Base-by-base conservation (phyloP, 148 eudicot species). In the Silene conica region DNA sequence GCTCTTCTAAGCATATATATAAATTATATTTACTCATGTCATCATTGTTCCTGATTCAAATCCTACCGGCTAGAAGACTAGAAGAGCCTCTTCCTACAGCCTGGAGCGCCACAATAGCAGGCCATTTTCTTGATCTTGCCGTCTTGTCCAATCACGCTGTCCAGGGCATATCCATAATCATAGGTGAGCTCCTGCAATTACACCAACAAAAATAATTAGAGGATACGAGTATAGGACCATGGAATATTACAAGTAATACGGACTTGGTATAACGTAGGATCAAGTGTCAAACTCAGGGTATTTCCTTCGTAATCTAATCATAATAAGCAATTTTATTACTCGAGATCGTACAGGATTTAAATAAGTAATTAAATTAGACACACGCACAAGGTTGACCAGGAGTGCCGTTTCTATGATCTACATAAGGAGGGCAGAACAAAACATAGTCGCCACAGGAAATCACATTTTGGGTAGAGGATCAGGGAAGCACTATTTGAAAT, bases 101-200 rank as follows among this genome's bases (percentile, higher is more conserved):
- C 86, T 45, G 80, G 71, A 38, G 85, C 78, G 25, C 89, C 86
- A 61, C 86, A 84, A 56, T 80, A 74, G 74, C 87, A 87, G 54
- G 83, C 14, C 86, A 78, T 78, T 74, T 80, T 59, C 70, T 74
- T 82, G 10, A 80, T 66, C 80, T 80, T 80, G 5, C 89, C 87
- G 72, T 86, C 89, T 14, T 82, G 70, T 59, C 86, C 87, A 20
- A 72, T 59, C 10, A 84, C 87, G n/a, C 89, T 80, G 63, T 84
- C 81, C 8, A 80, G 82, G 0, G 82, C 76, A 65, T 82, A 84
- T 6, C 87, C 85, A 8, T 84, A 84, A 28, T 86, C 87, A 54
- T 82, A 86, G 1, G 87, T 80, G 48, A 86, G 83, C 38, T 86
- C 87, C 89, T 86, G 76, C 46, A 21, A 26, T 21, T 52, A 26